Conservation (phyloP, 805 yeast genomes). For the Ogataea paraovalis region DNA sequence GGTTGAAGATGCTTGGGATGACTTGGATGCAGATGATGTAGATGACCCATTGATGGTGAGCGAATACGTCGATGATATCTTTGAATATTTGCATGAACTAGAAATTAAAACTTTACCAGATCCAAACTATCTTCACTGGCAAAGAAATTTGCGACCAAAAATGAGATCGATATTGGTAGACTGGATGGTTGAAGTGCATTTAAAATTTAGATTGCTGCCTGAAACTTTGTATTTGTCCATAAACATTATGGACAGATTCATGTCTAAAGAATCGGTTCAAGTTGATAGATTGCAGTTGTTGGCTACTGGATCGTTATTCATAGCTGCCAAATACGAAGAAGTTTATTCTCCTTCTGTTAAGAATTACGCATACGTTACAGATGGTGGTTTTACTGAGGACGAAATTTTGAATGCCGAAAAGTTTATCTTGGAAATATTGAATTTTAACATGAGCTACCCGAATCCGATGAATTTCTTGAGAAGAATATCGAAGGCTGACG, state of each 20-base stretch:
- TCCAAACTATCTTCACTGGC: constrained; percentile 60
- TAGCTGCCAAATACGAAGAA: constrained; percentile 93
- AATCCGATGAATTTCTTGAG: constrained; percentile 88
- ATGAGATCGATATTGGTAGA: constrained; percentile 88
- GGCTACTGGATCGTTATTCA: constrained; percentile 81
- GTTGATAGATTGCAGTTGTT: constrained; percentile 78
- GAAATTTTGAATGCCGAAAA: constrained; percentile 83
- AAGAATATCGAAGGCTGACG: constrained; percentile 86
- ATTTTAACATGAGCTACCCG: constrained; percentile 77
- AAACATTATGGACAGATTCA: constrained; percentile 82
- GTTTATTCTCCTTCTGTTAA: constrained; percentile 82
- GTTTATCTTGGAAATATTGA: constrained; percentile 64
- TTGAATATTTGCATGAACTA: constrained; percentile 67
- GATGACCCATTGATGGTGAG: constrained; percentile 85
- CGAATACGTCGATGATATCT: constrained; percentile 87
- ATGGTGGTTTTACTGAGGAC: constrained; percentile 75
- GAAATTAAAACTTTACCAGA: constrained; percentile 74
- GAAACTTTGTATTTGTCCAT: constrained; percentile 83
- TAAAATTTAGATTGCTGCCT: constrained; percentile 75
- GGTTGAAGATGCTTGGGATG: constrained; percentile 60
- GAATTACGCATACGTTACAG: constrained; percentile 84
- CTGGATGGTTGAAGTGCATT: constrained; percentile 90
- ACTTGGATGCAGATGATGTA: constrained; percentile 63
- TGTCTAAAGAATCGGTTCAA: constrained; percentile 69
- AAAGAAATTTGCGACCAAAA: constrained; percentile 66